phyloP scores from a whole-genome alignment of 225 moss, liverwort and hornwort genomes.

The Physcomitrellopsis africana region DNA sequence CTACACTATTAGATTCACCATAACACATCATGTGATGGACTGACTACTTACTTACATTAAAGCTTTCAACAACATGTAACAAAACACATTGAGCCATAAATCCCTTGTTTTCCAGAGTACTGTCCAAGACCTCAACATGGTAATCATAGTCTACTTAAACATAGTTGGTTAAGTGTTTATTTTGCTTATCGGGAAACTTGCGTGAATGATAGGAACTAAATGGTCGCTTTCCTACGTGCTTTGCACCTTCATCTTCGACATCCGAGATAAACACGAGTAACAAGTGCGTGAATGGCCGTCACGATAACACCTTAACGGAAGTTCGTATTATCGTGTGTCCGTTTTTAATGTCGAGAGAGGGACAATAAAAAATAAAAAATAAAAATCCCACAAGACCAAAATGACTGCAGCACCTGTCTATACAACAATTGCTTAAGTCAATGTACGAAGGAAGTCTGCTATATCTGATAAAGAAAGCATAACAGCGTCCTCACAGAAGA shows the following conservation, averaged over 20 bases:
- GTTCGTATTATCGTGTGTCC: neutral
- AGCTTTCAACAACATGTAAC: neutral
- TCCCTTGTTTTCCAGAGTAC: slow-evolving; percentile 14
- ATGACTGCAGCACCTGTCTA: no score
- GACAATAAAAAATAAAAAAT: no score
- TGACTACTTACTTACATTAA: neutral
- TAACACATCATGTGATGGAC: neutral
- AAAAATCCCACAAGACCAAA: no score
- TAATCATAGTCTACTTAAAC: neutral
- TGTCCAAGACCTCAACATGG: neutral
- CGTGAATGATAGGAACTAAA: neutral
- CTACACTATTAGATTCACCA: slow-evolving; percentile 10
- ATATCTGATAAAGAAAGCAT: neutral
- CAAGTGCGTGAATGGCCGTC: neutral
- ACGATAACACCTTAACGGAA: neutral
- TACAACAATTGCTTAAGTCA: no score
- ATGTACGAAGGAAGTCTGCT: neutral
- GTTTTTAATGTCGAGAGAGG: no score
- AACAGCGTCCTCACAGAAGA: neutral
- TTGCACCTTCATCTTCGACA: neutral
- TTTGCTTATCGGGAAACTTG: neutral
- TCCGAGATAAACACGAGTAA: neutral
- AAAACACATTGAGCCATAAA: neutral
- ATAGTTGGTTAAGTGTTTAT: neutral
- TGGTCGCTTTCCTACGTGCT: neutral